These are phyloP conservation scores for Gyromitra esculenta DNA, from an alignment of 2,329 filamentous ascomycete species.

Conservation along the genomic window DNA sequence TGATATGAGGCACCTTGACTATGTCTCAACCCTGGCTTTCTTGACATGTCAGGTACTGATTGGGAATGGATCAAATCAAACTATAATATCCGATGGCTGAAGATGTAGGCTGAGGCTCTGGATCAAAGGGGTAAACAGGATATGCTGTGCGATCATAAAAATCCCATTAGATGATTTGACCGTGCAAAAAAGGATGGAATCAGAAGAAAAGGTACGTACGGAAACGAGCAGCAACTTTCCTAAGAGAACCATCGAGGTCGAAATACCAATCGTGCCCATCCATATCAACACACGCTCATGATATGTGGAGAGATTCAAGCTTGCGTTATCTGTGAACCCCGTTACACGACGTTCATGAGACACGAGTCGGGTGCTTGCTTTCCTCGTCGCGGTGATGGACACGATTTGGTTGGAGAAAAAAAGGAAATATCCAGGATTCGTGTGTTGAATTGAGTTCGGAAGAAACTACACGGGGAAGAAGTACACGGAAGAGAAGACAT, in stretches of 20 bases:
- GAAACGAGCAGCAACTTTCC: constrained; percentile 4
- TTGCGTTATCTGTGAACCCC: constrained; percentile 26
- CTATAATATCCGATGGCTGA: constrained; percentile 14
- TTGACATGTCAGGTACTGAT: constrained; percentile 44
- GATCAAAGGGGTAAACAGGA: constrained; percentile 1
- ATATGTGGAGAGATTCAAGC: constrained; percentile 38
- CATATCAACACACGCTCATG: constrained; percentile 27
- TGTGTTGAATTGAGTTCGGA: constrained; percentile 35
- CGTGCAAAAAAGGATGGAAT: background rate
- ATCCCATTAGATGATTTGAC: constrained; percentile 13
- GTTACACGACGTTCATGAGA: constrained; percentile 36
- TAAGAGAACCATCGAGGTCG: background rate
- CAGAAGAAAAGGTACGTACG: constrained; percentile 7
- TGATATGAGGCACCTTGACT: background rate
- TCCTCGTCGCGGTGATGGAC: background rate
- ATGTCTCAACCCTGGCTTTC: constrained; percentile 12
- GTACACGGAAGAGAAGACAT: background rate
- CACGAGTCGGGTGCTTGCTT: constrained; percentile 43
- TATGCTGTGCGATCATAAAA: constrained; percentile 13
- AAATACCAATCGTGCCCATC: constrained; percentile 29
- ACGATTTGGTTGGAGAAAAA: constrained; percentile 12
- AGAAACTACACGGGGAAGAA: constrained; percentile 3
- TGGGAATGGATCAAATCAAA: constrained; percentile 34
- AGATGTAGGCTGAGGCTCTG: constrained; percentile 11
- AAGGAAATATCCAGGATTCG: constrained; percentile 3